Percentiles rank a stretch among this genome's conserved stretches.
Conservation (phyloP, 257 asterid species). For the Knoxia roxburghii region DNA sequence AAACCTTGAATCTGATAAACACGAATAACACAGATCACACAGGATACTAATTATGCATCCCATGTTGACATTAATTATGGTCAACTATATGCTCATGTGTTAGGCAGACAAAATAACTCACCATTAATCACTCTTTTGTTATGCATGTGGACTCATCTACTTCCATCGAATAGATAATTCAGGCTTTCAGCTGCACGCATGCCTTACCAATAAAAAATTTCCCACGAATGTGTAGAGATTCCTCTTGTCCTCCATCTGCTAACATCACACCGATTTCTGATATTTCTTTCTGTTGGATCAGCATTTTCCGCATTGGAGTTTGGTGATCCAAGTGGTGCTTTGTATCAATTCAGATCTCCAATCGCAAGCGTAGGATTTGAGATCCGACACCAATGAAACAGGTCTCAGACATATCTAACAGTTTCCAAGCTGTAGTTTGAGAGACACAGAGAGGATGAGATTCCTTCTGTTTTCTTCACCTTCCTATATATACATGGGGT, state of each 20-base stretch:
- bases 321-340: neutral
- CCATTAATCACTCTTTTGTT: too few relatives aligned
- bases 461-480: conserved; percentile 5
- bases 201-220: neutral
- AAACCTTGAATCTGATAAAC: too few relatives aligned
- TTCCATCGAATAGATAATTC: neutral
- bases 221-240: conserved; percentile 5
- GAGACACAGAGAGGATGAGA: neutral
- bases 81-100: too few relatives aligned
- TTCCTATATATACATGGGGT: conserved; percentile 3
- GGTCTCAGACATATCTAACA: neutral
- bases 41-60: too few relatives aligned
- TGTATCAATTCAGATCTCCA: neutral
- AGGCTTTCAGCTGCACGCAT: neutral
- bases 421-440: neutral
- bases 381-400: conserved; percentile 10
- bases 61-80: too few relatives aligned
- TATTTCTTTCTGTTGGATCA: neutral
- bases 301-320: neutral
- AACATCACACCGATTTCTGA: neutral
- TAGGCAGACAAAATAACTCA: too few relatives aligned
- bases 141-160: too few relatives aligned
- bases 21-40: too few relatives aligned
- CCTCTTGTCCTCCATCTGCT: conserved; percentile 6
- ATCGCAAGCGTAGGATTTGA: neutral